phyloP scores from a whole-genome alignment of 805 yeast genomes.

The Candida nanaspora region DNA sequence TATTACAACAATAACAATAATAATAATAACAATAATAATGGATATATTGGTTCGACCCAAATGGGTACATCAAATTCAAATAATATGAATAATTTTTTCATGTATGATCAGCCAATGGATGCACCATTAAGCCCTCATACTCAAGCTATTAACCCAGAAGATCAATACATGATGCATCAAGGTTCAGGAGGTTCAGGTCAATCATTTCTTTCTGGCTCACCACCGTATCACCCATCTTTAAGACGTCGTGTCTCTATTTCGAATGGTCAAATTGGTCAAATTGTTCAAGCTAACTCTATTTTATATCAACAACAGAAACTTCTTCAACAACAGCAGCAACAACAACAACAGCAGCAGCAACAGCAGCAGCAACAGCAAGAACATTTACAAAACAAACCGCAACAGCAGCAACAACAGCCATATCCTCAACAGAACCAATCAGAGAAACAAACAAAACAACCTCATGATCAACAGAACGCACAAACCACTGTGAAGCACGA shows the following conservation, averaged over 20 bases:
- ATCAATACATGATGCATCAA: neutral
- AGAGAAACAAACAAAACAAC: constrained; percentile 1
- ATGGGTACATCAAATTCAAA: neutral
- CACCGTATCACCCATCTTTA: constrained; percentile 10
- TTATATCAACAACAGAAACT: constrained; percentile 20
- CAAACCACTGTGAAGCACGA: constrained; percentile 4
- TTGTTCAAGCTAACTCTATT: constrained; percentile 32
- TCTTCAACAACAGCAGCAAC: constrained; percentile 10
- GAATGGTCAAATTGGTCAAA: constrained; percentile 80
- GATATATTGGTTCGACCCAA: neutral
- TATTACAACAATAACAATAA: neutral
- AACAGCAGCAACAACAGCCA: constrained; percentile 6
- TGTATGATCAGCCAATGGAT: neutral
- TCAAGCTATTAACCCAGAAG: neutral
- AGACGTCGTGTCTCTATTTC: constrained; percentile 73
- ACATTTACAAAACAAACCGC: constrained; percentile 1
- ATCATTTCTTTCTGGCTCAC: constrained; percentile 1
- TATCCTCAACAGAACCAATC: constrained; percentile 6
- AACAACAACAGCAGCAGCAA: constrained; percentile 5
- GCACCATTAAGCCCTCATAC: neutral
- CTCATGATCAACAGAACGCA: constrained; percentile 6
- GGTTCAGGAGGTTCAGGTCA: neutral
- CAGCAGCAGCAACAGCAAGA: constrained; percentile 3
- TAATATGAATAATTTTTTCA: neutral
- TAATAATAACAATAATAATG: neutral